Base-by-base conservation (phyloP, 2,329 filamentous ascomycete genomes). In the Curvularia eragrostidis region DNA sequence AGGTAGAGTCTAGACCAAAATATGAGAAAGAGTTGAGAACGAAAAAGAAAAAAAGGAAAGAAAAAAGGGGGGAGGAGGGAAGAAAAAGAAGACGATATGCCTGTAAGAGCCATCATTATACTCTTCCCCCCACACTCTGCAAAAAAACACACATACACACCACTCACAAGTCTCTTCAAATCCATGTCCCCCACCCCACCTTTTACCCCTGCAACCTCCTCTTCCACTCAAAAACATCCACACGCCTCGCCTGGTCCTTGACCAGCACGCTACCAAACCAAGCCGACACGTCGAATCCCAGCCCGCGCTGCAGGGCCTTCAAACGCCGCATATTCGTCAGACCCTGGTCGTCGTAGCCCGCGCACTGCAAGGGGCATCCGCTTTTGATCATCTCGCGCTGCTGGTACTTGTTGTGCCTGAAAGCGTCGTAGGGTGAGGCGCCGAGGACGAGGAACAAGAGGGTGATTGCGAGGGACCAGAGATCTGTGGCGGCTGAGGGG, bases 381-480 rank as follows among this genome's bases (percentile, higher is more conserved):
- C 68, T 66, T 57, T 79, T 81, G 49, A 81, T 75, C 56, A 79
- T 78, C 52, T 82, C 80, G 2, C 80, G 63, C 48, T 78, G 68
- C 59, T 77, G 73, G 52, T 78, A 80, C 18, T 75, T 65, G 56
- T 82, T 82, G 7, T 61, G 62, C 5, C 67, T 71, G 32, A 78
- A 74, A 13, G 71, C 74, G 5, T 75, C 67, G 51, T 78, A 82
- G 0, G 80, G 80, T 41, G 74, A 77, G 5, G 65, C 64, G 10
- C 80, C 80, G 7, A 79, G 69, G n/a, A 81, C 65, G 5, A 80
- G 51, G n/a, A 70, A 72, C 5, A 82, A 67, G 9, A 83, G 67
- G 1, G 79, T 80, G 30, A 82, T 75, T 21, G 77, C 80, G 6
- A 82, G 71, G 39, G 76, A 75, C 75, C 80, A 82, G 19, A 81